Percentiles rank a stretch among this genome's conserved stretches.
Evolutionary conservation across 2,329 filamentous ascomycete species (phyloP).

Genomic region (Claviceps sorghi): DNA sequence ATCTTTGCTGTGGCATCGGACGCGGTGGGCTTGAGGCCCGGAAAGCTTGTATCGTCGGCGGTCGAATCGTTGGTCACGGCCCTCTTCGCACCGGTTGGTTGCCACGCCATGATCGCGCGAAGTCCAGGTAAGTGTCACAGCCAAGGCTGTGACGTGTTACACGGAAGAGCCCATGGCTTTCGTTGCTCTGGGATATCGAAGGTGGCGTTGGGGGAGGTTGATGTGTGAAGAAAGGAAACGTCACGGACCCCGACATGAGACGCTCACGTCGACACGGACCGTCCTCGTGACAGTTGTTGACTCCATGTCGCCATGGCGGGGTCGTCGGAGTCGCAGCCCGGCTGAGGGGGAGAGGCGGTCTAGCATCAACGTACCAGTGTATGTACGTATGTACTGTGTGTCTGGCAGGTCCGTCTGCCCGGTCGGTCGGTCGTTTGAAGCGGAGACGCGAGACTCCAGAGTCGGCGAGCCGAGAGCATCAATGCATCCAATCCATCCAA

Average conservation of each 20-base stretch:
- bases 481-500: no score
- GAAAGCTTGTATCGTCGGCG: slow-evolving; percentile 35
- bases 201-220: background rate
- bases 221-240: background rate
- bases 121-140: slow-evolving; percentile 31
- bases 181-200: background rate
- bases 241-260: background rate
- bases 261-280: background rate
- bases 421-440: background rate
- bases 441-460: background rate
- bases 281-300: background rate
- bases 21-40: slow-evolving; percentile 32
- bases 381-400: background rate
- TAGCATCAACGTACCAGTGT: background rate
- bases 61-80: slow-evolving; percentile 25
- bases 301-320: background rate
- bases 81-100: slow-evolving; percentile 34
- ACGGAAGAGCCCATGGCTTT: slow-evolving; percentile 29
- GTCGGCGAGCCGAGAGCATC: no score
- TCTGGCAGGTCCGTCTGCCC: no score
- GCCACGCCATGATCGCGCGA: slow-evolving; percentile 37
- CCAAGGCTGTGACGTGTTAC: slow-evolving; percentile 37
- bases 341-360: background rate
- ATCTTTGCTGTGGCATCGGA: slow-evolving; percentile 30
- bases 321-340: background rate